These are phyloP conservation scores for Xylaria sp. DNA, from an alignment of 495 filamentous ascomycete genomes.

Conservation along the genomic window DNA sequence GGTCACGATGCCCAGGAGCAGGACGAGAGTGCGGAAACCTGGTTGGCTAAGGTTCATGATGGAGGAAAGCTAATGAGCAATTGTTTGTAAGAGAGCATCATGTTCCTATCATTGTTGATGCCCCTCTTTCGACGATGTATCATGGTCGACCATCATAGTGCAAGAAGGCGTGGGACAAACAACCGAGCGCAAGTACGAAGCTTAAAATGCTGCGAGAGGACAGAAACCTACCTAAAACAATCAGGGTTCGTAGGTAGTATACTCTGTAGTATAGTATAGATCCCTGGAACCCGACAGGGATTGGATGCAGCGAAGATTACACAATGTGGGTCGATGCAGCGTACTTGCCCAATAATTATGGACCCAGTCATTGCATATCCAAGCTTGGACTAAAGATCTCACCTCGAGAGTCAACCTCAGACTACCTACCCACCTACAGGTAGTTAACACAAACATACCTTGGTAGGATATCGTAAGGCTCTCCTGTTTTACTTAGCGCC, in stretches of 20 bases:
- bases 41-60: conserved; percentile 33
- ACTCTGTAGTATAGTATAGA: too few relatives aligned
- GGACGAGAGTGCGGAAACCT: conserved; percentile 36
- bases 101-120: neutral
- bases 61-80: neutral
- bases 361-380: neutral
- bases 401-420: too few relatives aligned
- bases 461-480: neutral
- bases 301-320: too few relatives aligned
- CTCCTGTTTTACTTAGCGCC: neutral
- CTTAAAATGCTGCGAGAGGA: neutral
- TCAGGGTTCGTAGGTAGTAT: neutral
- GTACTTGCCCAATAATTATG: neutral
- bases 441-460: too few relatives aligned
- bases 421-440: too few relatives aligned
- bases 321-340: too few relatives aligned
- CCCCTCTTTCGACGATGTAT: conserved; percentile 7
- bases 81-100: conserved; percentile 6
- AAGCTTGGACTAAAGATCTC: neutral
- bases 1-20: conserved; percentile 33
- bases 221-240: neutral
- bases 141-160: conserved; percentile 6
- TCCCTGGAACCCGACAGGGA: too few relatives aligned
- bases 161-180: neutral
- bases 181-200: neutral